Base-by-base conservation (phyloP, 352 stramenopile genomes). In the Phytophthora melonis region DNA sequence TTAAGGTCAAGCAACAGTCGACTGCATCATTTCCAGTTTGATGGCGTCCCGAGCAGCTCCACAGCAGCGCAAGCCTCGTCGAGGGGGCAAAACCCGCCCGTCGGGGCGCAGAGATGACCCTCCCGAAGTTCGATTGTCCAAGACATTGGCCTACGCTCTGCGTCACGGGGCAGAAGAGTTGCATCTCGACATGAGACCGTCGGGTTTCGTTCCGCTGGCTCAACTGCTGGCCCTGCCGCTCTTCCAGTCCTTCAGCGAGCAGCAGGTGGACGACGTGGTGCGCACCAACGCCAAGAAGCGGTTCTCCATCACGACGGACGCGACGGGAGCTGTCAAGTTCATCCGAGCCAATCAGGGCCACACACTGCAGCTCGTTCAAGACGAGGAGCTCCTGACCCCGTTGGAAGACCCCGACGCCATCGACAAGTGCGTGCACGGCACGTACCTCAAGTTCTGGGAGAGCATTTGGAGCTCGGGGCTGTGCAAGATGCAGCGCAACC, bases 261-360 rank as follows among this genome's bases (percentile, higher is more conserved):
- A 75, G 52, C 79, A 95, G 66, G 73, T 96, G 19, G 82, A 94
- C 39, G 66, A 87, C 21, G 78, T 94, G 18, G 88, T 96, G 41
- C 81, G 71, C 13, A 86, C 72, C 5, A 90, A 92, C 66, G 72
- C 72, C 18, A 96, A 96, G 73, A 91, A 93, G 75, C 78, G 90
- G 2, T 96, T 93, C 70, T 75, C 79, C 21, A 74, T 96, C 59
- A 89, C 79, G 13, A 89, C 78, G 0, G 84, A 93, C 62, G 81
- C 77, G 30, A 68, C 55, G 2, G 81, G 79, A 13, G 7, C 45
- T 0, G 41, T 74, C 7, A 80, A 83, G 54, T 93, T 81, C 65
- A 94, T 96, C 62, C 90, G 90, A 57, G 90, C 90, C 9, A 95
- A 95, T 70, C 90, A 96, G 62, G 90, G 90, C 5, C 90, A 96